Base-by-base conservation (phyloP, 1,139 yeast species). In the Yamadazyma spencermartinsiae region DNA sequence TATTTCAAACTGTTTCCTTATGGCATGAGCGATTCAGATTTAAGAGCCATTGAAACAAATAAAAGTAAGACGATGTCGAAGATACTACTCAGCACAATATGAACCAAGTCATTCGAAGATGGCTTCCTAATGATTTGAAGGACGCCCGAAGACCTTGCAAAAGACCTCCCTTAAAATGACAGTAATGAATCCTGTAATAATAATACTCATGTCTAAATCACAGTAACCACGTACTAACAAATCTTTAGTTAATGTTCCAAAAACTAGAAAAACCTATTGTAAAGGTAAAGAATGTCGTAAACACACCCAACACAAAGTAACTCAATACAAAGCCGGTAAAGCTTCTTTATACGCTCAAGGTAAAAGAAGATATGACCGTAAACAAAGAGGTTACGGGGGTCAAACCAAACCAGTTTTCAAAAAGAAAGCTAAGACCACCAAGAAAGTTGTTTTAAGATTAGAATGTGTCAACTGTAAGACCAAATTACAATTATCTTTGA, bases 321-420 rank as follows among this genome's bases (percentile, higher is more conserved):
- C 98, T 76, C 99, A 92, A 82, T 94, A 92, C 95, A 92, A 92
- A 78, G 96, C 98, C 71, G 98, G 98, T 80, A 92, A 92, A 82
- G 98, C 98, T 72, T 90, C 98, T 58, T 84, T 90, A 68, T 89
- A 82, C 72, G 97, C 98, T 62, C 98, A 92, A 81, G 99, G 99
- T 85, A 94, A 94, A 90, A 88, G 99, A 84, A 90, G 99, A 82
- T 92, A 92, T 81, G 98, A 94, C 94, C 95, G 99, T 79, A 92
- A 92, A 80, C 98, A 92, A 82, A 74, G 87, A 68, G 99, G 99
- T 88, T 92, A 82, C 79, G 99, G 99, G 87, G 99, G 99, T 87
- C 99, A 92, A 82, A 92, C 98, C 79, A 92, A 89, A 83, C 98
- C 86, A 72, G 87, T 94, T 79, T 92, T 92, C 97, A 98, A 89